Base-by-base conservation (phyloP, 2,329 filamentous ascomycete genomes). In the Pseudogymnoascus sp. region DNA sequence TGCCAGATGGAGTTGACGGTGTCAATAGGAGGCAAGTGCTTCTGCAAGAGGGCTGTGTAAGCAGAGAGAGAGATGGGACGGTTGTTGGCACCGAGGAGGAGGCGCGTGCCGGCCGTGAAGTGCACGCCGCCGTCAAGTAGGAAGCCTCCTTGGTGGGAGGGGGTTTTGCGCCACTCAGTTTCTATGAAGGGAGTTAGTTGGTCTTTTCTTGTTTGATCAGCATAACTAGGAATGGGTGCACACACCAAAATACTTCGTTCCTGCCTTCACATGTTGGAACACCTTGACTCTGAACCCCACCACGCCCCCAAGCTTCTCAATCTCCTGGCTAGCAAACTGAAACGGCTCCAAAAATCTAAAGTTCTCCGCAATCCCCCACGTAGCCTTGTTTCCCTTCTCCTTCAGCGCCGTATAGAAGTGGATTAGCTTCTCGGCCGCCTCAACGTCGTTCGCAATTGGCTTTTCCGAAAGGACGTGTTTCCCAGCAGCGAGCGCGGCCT, bases 91-190 rank as follows among this genome's bases (percentile, higher is more conserved):
- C 78, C 76, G 1, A 91, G 74, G 41, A 92, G 70, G 33, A 82
- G 71, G 13, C 88, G 77, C 58, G 86, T 78, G 0, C 75, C 84
- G 6, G 88, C 88, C 5, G 85, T 77, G 63, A 83, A 86, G 72
- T 92, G 89, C 26, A 92, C 87, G 44, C 89, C 89, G 11, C 84
- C 87, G 69, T 92, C 89, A 1, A 92, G 81, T 61, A 92, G 72
- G 70, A 91, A 92, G 0, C 89, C 89, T 61, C 89, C 89, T 73
- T 91, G 88, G 70, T 90, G 83, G 60, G 81, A 78, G 1, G 89
- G 88, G 61, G 75, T 80, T 71, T 86, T 87, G 61, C 89, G 84
- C 89, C 88, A 84, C 9, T 74, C 67, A 0, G 80, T 83, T 64
- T 80, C 78, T 70, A 62, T 41, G 36, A 44, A 54, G 5, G n/a